Conservation (phyloP, 1,139 yeast species). For the Protomyces gravidus region DNA sequence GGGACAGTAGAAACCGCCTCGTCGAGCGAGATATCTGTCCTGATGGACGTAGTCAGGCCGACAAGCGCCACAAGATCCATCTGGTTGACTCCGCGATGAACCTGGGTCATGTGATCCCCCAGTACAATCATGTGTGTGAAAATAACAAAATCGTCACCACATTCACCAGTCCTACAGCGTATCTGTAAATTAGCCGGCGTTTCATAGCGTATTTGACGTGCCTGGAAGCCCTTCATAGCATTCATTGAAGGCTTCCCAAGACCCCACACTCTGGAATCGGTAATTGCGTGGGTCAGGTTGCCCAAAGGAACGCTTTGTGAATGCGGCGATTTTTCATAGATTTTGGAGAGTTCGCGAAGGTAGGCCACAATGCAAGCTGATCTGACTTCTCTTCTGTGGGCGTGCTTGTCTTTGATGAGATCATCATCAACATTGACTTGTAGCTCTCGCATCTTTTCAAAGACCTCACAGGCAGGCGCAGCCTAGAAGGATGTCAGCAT, state of each 20-base stretch:
- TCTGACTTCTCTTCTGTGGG: not conserved
- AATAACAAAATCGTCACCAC: not conserved
- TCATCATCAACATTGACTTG: not conserved
- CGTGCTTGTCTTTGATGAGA: not conserved
- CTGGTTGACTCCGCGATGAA: too few species aligned
- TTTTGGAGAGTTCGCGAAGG: not conserved
- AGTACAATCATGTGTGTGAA: not conserved
- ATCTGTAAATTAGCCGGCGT: too few species aligned
- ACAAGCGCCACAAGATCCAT: too few species aligned
- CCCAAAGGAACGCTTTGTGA: too few species aligned
- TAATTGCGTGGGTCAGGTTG: too few species aligned
- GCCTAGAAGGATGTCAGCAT: too few species aligned
- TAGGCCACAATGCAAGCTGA: not conserved
- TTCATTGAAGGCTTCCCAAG: too few species aligned
- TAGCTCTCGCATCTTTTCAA: not conserved
- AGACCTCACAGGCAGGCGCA: not conserved
- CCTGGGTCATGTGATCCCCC: not conserved
- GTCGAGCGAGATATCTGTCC: too few species aligned
- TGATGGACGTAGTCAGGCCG: too few species aligned
- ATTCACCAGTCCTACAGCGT: not conserved
- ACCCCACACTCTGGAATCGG: too few species aligned
- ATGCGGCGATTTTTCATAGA: not conserved
- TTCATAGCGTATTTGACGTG: too few species aligned
- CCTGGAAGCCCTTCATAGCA: not conserved
- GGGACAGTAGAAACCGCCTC: too few species aligned